Base-by-base conservation (phyloP, 495 filamentous ascomycete genomes). In the Neurospora sp. region DNA sequence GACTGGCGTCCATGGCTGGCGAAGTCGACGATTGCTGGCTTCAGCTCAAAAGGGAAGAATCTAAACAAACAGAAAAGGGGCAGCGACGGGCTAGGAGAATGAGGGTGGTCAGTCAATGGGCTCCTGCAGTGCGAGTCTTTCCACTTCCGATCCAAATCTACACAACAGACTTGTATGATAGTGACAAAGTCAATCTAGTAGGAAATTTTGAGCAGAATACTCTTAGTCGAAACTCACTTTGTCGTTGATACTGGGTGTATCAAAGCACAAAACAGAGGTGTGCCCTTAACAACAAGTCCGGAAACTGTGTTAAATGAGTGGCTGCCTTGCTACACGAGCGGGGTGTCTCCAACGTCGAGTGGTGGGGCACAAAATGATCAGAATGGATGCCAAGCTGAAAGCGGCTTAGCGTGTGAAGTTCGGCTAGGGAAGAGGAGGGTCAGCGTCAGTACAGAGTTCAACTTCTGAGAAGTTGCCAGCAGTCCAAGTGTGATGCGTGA, bases 1-100 rank as follows among this genome's bases (percentile, higher is more conserved):
- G 77, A 69, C 48, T 53, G 53, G 76, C 76, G 22, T 80, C 78
- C 78, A 80, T 80, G 39, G 38, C 42, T 37, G n/a, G 42, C 8
- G 18, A 18, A n/a, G 39, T 3, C 72, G 37, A 20, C 10, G 41
- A 20, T 65, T 65, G 53, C 53, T 37, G 27, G 22, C 53, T 65
- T 65, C 53, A 65, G 27, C 53, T 65, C 53, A 65, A 35, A 18
- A 65, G 14, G 27, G 27, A 65, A 65, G 27, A 65, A 65, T 16
- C 53, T 14, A 35, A 65, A 65, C 53, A 37, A 18, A 37, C 53
- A 16, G 4, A 65, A 61, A 31, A 65, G 53, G 27, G 53, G 27
- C 53, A 65, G 27, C 53, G 53, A 37, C 53, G 14, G 53, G 53
- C 53, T 65, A 65, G 20, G 53, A 65, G 14, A 65, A 65, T 9